Evolutionary conservation across 208 protist genomes (phyloP).

Genomic region (Crithidia bombi): DNA sequence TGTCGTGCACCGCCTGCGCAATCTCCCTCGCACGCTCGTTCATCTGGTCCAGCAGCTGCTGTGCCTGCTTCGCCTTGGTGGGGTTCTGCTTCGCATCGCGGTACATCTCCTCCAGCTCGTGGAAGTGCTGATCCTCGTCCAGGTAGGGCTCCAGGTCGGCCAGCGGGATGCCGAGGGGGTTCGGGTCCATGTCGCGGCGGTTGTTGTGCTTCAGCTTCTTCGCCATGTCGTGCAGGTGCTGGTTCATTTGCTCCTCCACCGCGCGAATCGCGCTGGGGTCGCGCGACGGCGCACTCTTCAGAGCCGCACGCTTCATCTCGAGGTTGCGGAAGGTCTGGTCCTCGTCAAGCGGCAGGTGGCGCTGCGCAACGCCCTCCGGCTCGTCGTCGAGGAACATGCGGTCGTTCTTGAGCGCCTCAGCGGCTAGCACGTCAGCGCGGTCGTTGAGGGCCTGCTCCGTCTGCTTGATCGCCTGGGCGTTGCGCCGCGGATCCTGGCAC

Average conservation of each 20-base stretch:
- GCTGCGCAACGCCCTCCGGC: conserved; percentile 62
- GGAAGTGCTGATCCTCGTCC: conserved; percentile 64
- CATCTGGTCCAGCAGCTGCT: conserved; percentile 72
- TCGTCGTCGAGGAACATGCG: conserved; percentile 80
- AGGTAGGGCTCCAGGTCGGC: conserved; percentile 49
- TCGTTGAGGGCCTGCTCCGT: conserved; percentile 65
- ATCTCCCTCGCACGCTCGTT: conserved; percentile 75
- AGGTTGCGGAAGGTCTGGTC: conserved; percentile 65
- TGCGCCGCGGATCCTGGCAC: conserved; percentile 54
- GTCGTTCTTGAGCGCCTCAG: conserved; percentile 73
- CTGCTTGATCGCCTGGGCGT: conserved; percentile 49
- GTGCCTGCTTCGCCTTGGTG: conserved; percentile 46
- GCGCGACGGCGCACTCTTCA: conserved; percentile 51
- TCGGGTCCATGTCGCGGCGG: conserved; percentile 65
- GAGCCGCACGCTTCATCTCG: conserved; percentile 66
- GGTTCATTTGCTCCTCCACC: conserved; percentile 80
- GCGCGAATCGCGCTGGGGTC: conserved; percentile 49
- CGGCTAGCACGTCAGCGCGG: conserved; percentile 63
- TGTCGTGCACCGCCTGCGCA: conserved; percentile 60
- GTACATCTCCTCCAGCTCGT: conserved; percentile 77
- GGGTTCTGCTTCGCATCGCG: conserved; percentile 59
- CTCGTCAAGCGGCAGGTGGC: conserved; percentile 67
- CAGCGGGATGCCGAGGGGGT: conserved; percentile 62
- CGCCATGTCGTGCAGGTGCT: conserved; percentile 55
- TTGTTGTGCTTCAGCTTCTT: conserved; percentile 53